Evolutionary conservation across 2,329 filamentous ascomycete genomes (phyloP).

Genomic region (Fusarium kyushuense): DNA sequence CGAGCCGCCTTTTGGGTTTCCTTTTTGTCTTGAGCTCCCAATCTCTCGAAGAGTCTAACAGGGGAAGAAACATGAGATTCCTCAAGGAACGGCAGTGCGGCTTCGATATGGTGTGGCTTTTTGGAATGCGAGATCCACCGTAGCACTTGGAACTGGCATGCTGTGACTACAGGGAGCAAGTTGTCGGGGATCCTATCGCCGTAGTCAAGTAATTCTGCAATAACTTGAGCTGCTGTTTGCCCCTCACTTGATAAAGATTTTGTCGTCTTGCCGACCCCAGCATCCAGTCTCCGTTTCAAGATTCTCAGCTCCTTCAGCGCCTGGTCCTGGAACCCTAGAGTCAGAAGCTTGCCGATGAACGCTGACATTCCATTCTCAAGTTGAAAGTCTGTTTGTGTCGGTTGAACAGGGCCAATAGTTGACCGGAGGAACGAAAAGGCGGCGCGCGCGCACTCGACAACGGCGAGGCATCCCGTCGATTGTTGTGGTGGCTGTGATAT

Average conservation of each 20-base stretch:
- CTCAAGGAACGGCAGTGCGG: slow-evolving; percentile 66
- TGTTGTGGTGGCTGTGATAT: slow-evolving; percentile 48
- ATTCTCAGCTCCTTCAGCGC: slow-evolving; percentile 76
- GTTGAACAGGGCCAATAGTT: slow-evolving; percentile 65
- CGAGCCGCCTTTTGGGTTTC: slow-evolving; percentile 70
- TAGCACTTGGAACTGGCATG: slow-evolving; percentile 73
- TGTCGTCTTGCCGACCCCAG: slow-evolving; percentile 50
- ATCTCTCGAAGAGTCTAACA: slow-evolving; percentile 64
- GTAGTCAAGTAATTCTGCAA: slow-evolving; percentile 74
- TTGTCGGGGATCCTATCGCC: slow-evolving; percentile 57
- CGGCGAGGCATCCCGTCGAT: slow-evolving; percentile 64
- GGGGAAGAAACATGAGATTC: slow-evolving; percentile 68
- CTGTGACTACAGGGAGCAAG: slow-evolving; percentile 68
- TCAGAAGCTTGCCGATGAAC: slow-evolving; percentile 73
- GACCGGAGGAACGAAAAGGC: slow-evolving; percentile 75
- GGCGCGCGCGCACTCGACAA: slow-evolving; percentile 75
- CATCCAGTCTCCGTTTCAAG: slow-evolving; percentile 73
- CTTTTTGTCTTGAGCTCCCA: slow-evolving; percentile 57
- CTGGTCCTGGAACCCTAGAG: slow-evolving; percentile 73
- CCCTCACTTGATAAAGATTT: slow-evolving; percentile 49
- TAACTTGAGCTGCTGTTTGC: slow-evolving; percentile 48
- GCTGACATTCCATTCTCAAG: slow-evolving; percentile 80
- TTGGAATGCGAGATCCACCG: slow-evolving; percentile 71
- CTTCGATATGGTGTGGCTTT: slow-evolving; percentile 70
- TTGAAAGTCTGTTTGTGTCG: slow-evolving; percentile 72